Conservation (phyloP, 1,139 yeast genomes). For the Entelexis paramagnoliae region DNA sequence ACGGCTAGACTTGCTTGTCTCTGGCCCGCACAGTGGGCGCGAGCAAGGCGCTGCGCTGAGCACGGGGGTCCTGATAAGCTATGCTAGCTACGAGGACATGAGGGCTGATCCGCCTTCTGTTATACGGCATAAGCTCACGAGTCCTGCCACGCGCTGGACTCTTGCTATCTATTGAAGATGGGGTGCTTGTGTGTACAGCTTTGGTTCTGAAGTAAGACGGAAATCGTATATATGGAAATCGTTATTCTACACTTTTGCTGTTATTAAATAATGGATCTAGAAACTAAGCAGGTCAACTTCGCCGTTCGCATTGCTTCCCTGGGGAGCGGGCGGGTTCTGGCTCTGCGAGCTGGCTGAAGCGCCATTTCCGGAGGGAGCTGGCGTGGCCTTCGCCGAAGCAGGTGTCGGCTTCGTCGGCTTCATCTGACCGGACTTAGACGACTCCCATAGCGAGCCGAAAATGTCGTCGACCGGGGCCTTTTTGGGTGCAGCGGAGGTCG, state of each 20-base stretch:
- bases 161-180: neutral
- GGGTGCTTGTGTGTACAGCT: too few relatives aligned
- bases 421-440: constrained; percentile 36
- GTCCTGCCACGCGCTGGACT: too few relatives aligned
- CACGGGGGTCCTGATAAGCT: too few relatives aligned
- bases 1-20: too few relatives aligned
- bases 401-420: constrained; percentile 16
- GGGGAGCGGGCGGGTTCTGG: neutral
- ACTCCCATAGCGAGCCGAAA: constrained; percentile 67
- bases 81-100: too few relatives aligned
- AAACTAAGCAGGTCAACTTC: constrained; percentile 17
- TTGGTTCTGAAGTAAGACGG: too few relatives aligned
- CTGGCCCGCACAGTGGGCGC: too few relatives aligned
- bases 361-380: neutral
- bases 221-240: neutral
- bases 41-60: too few relatives aligned
- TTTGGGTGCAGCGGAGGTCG: constrained; percentile 5
- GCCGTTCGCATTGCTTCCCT: neutral
- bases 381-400: constrained; percentile 1
- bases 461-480: constrained; percentile 52
- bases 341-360: neutral
- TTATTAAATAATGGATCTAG: neutral
- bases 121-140: too few relatives aligned
- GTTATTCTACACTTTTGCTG: neutral
- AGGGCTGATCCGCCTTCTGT: too few relatives aligned